Evolutionary conservation across 2,329 filamentous ascomycete genomes (phyloP).

Genomic region (Pseudogymnoascus sp.): DNA sequence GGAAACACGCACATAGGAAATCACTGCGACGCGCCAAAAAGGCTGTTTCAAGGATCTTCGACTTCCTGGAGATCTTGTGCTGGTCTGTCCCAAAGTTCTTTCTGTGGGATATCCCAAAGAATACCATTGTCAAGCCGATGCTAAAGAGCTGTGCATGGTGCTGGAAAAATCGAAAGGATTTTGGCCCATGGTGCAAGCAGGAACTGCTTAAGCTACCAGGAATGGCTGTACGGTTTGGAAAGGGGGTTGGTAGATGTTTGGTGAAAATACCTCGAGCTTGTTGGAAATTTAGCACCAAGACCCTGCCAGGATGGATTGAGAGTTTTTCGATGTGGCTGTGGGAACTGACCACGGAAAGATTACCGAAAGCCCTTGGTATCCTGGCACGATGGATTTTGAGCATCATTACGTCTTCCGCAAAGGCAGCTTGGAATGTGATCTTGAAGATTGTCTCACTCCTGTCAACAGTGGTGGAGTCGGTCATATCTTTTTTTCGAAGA

Average conservation of each 20-base stretch:
- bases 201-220: slow-evolving; percentile 24
- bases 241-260: slow-evolving; percentile 14
- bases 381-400: slow-evolving; percentile 26
- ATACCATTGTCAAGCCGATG: slow-evolving; percentile 22
- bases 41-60: slow-evolving; percentile 19
- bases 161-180: slow-evolving; percentile 23
- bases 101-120: slow-evolving; percentile 26
- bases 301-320: slow-evolving; percentile 18
- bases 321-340: slow-evolving; percentile 13
- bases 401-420: slow-evolving; percentile 22
- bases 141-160: slow-evolving; percentile 19
- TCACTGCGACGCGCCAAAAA: slow-evolving; percentile 23
- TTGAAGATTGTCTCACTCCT: slow-evolving; percentile 27
- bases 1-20: slow-evolving; percentile 27
- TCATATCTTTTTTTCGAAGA: slow-evolving; percentile 27
- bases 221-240: slow-evolving; percentile 17
- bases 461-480: slow-evolving; percentile 30
- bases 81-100: slow-evolving; percentile 15
- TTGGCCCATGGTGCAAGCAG: slow-evolving; percentile 27
- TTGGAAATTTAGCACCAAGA: slow-evolving; percentile 5
- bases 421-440: slow-evolving; percentile 21
- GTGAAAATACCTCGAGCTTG: slow-evolving; percentile 15
- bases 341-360: slow-evolving; percentile 12
- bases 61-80: slow-evolving; percentile 16
- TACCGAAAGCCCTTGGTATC: slow-evolving; percentile 23